Base-by-base conservation (phyloP, 129 eudicot species). In the Escallonia herrerae region DNA sequence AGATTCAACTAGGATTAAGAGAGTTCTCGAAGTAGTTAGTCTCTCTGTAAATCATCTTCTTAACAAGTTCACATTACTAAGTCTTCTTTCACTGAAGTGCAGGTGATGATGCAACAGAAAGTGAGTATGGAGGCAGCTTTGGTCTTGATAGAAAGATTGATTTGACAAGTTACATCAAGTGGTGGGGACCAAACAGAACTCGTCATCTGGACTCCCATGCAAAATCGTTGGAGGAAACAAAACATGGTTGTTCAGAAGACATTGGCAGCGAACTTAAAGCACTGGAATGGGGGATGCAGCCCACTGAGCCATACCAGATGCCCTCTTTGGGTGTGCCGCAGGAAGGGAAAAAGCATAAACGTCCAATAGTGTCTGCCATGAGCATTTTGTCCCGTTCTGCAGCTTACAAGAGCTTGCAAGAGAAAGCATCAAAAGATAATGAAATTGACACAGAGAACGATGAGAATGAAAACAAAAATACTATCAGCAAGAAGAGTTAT, bases 221-320 rank as follows among this genome's bases (percentile, higher is more conserved):
- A 39, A 83, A 74, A 79, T 81, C 89, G 45, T 79, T 80, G 12
- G 94, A 85, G 15, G 91, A 83, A 65, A 60, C 82, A 56, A 85
- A 75, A 62, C 70, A 64, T 57, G 76, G 70, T 57, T 65, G 79
- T 62, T 50, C 86, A 8, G 95, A 93, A 61, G 91, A 88, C 74
- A 72, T 72, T 62, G 86, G 85, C 68, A 75, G 70, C 62, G 96
- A 91, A 54, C 86, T 80, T 53, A 91, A 81, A 78, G 56, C 85
- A 38, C 60, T 82, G 6, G 95, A 88, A 51, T 62, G 81, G 75
- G 77, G 76, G 60, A 67, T 67, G 55, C 85, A 77, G 77, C 78
- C 86, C 63, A 85, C 91, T 2, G 91, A 93, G 78, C 96, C 96
- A 53, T 93, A 89, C 69, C 89, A 86, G 79, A 80, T 93, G 82